Evolutionary conservation across 768 basidiomycete species (phyloP), one percentile per base, ranked within the genome.

Genomic region (Amanita polypyramis): DNA sequence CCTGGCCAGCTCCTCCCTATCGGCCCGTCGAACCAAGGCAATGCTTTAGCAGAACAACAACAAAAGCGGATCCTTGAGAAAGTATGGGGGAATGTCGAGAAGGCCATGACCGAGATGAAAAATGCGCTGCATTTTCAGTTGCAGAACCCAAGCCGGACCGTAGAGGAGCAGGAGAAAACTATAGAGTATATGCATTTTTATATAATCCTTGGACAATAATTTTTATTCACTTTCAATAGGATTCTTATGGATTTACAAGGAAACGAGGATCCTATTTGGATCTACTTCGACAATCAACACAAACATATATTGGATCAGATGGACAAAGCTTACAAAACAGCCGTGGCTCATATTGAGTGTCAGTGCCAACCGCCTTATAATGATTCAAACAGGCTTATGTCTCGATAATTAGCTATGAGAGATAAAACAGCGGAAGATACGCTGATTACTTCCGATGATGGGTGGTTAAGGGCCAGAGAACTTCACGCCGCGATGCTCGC

Each of bases 81-180:
- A 65, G 91, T 98, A 2, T 99, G 96, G 96, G 73, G 68, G 1
- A 91, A 82, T 40, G 93, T 97, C 14, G 95, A 98, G 66, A 90
- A 85, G 62, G 90, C 92, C 36, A 94, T 98, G 82, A 73, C 72
- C 23, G 91, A 95, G 63, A 90, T 99, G 89, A 76, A 81, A 54
- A 79, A 72, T 42, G 76, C 81, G 21, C 72, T 98, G 14, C 64
- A 84, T 47, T 73, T 74, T n/a, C 82, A 91, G 56, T 64, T 99
- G 38, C 81, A 87, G 62, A 91, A 97, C 56, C 75, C 84, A 3
- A 73, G 68, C 43, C 75, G 89, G 43, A 81, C 77, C 39, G 74
- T 92, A 3, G 96, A 99, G 54, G 95, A 98, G 54, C 92, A 96
- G 51, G 94, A 97, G 67, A 92, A 89, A 69, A 96, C 89, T 1